Conservation (phyloP, 1,284 basidiomycete species). For the Meripilus lineatus region DNA sequence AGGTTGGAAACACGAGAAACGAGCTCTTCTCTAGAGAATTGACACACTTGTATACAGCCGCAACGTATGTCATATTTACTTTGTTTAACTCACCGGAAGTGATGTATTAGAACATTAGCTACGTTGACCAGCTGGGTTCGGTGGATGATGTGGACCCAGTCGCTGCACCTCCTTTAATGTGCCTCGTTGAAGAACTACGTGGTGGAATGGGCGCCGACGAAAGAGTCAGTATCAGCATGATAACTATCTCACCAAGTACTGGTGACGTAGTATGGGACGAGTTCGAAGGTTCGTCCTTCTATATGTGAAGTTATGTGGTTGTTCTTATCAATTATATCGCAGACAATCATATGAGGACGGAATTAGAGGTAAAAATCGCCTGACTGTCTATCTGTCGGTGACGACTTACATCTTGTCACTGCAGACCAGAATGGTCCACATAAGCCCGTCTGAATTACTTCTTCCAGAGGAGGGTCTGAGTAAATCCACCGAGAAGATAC, state of each 20-base stretch:
- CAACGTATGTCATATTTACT: constrained; percentile 59
- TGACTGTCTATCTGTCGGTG: constrained; percentile 1
- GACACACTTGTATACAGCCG: constrained; percentile 81
- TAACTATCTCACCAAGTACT: constrained; percentile 81
- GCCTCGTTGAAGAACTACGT: constrained; percentile 63
- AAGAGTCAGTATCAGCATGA: constrained; percentile 63
- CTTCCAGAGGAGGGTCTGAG: constrained; percentile 62
- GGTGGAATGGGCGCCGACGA: constrained; percentile 52
- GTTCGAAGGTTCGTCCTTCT: constrained; percentile 59
- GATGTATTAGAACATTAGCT: constrained; percentile 36
- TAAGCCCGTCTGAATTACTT: constrained; percentile 81
- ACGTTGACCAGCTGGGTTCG: constrained; percentile 69
- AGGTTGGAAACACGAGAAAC: constrained; percentile 79
- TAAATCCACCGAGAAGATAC: constrained; percentile 72
- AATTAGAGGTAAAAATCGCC: constrained; percentile 79
- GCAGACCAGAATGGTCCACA: constrained; percentile 80
- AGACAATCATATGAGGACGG: constrained; percentile 83
- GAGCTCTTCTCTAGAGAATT: constrained; percentile 80
- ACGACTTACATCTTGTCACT: not conserved
- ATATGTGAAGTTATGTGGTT: not conserved
- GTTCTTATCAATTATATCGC: too few relatives aligned
- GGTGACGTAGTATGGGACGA: constrained; percentile 93
- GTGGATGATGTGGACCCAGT: constrained; percentile 58
- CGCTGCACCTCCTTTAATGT: constrained; percentile 58
- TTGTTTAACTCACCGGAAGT: not conserved